A percentile compares a stretch with the other conserved stretches of the same genome.
Conservation (phyloP, 1,139 yeast genomes). For the Candida sanyaensis region DNA sequence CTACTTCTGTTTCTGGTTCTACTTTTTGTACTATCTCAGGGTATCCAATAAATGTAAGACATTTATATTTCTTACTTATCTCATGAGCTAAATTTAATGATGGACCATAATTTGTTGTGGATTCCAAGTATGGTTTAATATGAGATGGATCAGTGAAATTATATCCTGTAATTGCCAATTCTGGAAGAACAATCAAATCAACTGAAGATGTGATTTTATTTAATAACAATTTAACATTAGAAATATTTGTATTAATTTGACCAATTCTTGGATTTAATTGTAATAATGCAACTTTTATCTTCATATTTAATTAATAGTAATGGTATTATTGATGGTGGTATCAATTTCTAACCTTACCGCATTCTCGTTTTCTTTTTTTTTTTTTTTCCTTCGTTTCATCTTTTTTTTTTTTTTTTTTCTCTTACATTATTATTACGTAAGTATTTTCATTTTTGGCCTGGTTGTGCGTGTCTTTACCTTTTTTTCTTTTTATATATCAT, state of each 20-base stretch:
- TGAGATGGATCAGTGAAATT: conserved; percentile 55
- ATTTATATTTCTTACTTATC: conserved; percentile 50
- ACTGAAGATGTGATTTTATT: conserved; percentile 19
- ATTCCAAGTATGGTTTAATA: conserved; percentile 65
- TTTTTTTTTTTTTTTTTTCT: too few species aligned
- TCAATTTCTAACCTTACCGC: too few species aligned
- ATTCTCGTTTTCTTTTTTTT: too few species aligned
- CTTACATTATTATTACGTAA: too few species aligned
- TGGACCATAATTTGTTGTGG: conserved; percentile 34
- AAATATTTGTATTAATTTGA: conserved; percentile 53
- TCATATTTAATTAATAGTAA: conserved; percentile 17
- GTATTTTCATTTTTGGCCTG: too few species aligned
- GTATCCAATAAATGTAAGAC: conserved; percentile 80
- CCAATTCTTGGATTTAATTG: conserved; percentile 73
- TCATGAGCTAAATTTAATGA: conserved; percentile 59
- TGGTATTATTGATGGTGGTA: too few species aligned
- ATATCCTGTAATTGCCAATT: conserved; percentile 84
- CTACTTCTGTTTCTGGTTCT: too few species aligned
- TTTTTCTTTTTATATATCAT: too few species aligned
- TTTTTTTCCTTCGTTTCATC: too few species aligned
- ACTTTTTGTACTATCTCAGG: conserved; percentile 58
- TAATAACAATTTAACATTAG: conserved; percentile 46
- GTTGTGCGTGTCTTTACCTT: too few species aligned
- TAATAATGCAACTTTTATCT: conserved; percentile 57
- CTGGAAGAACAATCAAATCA: conserved; percentile 77